Base-by-base conservation (phyloP, 129 eudicot species). In the Centaurea solstitialis region DNA sequence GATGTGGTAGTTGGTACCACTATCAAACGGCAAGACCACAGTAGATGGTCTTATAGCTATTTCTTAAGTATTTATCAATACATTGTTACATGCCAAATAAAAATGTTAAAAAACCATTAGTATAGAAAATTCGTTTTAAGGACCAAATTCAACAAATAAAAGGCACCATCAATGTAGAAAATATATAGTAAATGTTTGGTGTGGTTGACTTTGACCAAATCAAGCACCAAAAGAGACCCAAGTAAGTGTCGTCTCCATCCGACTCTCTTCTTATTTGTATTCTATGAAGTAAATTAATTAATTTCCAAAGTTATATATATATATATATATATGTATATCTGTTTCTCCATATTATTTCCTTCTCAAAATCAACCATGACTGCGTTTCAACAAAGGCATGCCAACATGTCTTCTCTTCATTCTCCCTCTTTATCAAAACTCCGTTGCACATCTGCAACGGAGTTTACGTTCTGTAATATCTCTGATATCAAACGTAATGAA, bases 321-420 rank as follows among this genome's bases (percentile, higher is more conserved):
- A 45, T 11, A 45, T 45, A 45, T 53, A 57, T 57, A 57, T 57
- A 57, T 57, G n/a, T 18, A 8, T 28, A 62, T 10, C 33, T 35
- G 9, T 41, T 13, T 45, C 43, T 26, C 33, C 45, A 77, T 67
- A 0, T 11, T 67, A 0, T 11, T 28, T 78, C 23, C 21, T 78
- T 69, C 68, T 78, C 59, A 68, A 30, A 30, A 22, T 57, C 65
- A n/a, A 57, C 22, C 22, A 57, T 57, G 65, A 57, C 18, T 57
- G 8, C 65, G 65, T n/a, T 57, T 57, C 65, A 57, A 17, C 65
- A 57, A 57, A 57, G 65, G 65, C 23, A 57, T 57, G 65, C 9
- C 47, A 69, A 45, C 81, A 78, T 26, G 9, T 69, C 40, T 73
- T 79, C 76, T 45, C 76, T 79, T 50, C 76, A 70, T 47, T 79